These are phyloP conservation scores for Coniella lustricola DNA, from an alignment of 2,329 filamentous ascomycete species.

Conservation along the genomic window DNA sequence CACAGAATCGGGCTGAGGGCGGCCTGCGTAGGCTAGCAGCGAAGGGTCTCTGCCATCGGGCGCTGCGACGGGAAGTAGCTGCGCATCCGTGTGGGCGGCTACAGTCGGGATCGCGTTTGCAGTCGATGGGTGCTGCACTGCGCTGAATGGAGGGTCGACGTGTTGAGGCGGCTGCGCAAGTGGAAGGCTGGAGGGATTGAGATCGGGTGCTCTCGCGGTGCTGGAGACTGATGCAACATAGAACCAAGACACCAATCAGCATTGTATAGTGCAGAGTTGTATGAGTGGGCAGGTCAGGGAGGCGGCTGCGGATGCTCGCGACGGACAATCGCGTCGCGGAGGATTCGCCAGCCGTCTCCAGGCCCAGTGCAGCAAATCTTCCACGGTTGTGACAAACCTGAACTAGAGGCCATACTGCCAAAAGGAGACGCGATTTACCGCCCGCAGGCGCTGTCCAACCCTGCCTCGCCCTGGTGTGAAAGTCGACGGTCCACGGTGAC, in stretches of 20 bases:
- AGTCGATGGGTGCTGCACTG: slow-evolving; percentile 4
- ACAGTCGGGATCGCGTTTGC: not conserved
- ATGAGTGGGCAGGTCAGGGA: not conserved
- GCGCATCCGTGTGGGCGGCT: slow-evolving; percentile 7
- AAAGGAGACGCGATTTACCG: slow-evolving; percentile 7
- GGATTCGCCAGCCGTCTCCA: not conserved
- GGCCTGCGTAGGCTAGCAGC: slow-evolving; percentile 9
- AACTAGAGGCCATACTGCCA: slow-evolving; percentile 15
- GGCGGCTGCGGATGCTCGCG: not conserved
- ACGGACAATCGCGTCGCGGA: not conserved
- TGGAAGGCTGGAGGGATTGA: slow-evolving; percentile 3
- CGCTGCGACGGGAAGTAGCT: slow-evolving; percentile 3
- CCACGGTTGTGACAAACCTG: slow-evolving; percentile 11
- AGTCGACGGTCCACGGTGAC: not conserved
- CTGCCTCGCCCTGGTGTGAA: slow-evolving; percentile 1
- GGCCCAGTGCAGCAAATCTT: not conserved
- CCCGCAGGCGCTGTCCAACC: slow-evolving; percentile 1
- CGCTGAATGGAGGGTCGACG: slow-evolving; percentile 1
- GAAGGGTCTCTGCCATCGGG: slow-evolving; percentile 1
- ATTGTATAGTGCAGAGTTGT: not conserved
- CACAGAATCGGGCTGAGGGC: slow-evolving; percentile 19
- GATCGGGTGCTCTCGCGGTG: slow-evolving; percentile 7
- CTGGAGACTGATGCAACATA: slow-evolving; percentile 8
- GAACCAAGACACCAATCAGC: slow-evolving; percentile 4
- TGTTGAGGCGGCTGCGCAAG: slow-evolving; percentile 7